Evolutionary conservation across 176 grass and related monocot genomes (phyloP).

Genomic region (Cymbopogon citratus): DNA sequence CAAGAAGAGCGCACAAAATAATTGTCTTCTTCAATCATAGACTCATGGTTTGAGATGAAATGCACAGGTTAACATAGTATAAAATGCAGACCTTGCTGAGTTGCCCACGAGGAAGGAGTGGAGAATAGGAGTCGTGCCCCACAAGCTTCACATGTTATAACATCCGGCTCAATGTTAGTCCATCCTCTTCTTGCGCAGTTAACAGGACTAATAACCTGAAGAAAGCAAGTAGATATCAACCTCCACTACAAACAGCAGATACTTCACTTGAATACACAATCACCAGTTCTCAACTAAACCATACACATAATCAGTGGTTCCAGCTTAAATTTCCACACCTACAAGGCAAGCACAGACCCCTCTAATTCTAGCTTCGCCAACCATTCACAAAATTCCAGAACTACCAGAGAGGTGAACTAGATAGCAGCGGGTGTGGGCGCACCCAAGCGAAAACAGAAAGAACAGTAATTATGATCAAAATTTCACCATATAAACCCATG

Average conservation of each 20-base stretch:
- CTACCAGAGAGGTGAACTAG: not conserved
- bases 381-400: not conserved
- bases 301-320: no score
- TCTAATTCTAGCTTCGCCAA: no score
- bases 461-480: not conserved
- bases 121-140: constrained; percentile 75
- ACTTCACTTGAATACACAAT: not conserved
- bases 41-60: not conserved
- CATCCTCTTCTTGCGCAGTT: constrained; percentile 97
- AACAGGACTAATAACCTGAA: constrained; percentile 79
- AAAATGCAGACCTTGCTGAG: constrained; percentile 66
- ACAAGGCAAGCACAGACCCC: no score
- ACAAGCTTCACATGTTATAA: constrained; percentile 95
- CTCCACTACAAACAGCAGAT: not conserved
- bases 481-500: not conserved
- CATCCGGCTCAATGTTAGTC: constrained; percentile 77
- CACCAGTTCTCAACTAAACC: not conserved
- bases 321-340: no score
- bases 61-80: not conserved
- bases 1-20: not conserved
- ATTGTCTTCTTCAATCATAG: not conserved
- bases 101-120: constrained; percentile 79
- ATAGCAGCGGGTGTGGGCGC: not conserved
- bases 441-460: not conserved
- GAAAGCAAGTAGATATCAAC: constrained; percentile 12